phyloP scores from a whole-genome alignment of 805 yeast genomes.

The Metschnikowia proteae region DNA sequence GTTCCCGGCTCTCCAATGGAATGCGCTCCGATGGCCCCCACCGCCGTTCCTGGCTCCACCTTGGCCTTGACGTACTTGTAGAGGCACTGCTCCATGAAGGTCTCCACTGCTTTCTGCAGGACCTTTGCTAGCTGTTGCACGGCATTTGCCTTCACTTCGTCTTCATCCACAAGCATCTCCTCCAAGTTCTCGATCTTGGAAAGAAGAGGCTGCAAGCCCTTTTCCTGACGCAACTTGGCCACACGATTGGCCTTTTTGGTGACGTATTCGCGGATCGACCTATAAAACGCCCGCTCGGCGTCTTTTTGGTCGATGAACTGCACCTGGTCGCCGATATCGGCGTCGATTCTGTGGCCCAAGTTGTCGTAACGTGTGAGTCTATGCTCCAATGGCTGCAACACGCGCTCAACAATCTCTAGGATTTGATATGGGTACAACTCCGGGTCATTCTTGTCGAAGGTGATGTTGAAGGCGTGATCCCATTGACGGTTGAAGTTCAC shows the following conservation, averaged over 20 bases:
- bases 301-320: conserved; percentile 80
- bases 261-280: conserved; percentile 67
- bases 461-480: conserved; percentile 82
- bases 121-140: conserved; percentile 67
- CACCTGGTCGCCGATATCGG: conserved; percentile 45
- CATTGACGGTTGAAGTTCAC: conserved; percentile 92
- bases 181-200: conserved; percentile 33
- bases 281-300: conserved; percentile 82
- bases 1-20: conserved; percentile 98
- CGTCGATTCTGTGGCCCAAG: conserved; percentile 50
- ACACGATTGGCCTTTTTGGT: conserved; percentile 52
- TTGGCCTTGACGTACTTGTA: conserved; percentile 81
- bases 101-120: conserved; percentile 53
- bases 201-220: conserved; percentile 46
- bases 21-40: conserved; percentile 99
- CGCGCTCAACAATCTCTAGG: conserved; percentile 47
- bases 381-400: conserved; percentile 59
- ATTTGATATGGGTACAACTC: conserved; percentile 73
- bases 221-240: conserved; percentile 51
- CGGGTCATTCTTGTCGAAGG: conserved; percentile 51
- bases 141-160: conserved; percentile 31
- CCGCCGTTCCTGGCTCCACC: conserved; percentile 99
- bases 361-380: conserved; percentile 67
- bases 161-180: conserved; percentile 34
- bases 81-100: conserved; percentile 73